phyloP scores from a whole-genome alignment of 352 stramenopile species.

The Globisporangium alternatum region DNA sequence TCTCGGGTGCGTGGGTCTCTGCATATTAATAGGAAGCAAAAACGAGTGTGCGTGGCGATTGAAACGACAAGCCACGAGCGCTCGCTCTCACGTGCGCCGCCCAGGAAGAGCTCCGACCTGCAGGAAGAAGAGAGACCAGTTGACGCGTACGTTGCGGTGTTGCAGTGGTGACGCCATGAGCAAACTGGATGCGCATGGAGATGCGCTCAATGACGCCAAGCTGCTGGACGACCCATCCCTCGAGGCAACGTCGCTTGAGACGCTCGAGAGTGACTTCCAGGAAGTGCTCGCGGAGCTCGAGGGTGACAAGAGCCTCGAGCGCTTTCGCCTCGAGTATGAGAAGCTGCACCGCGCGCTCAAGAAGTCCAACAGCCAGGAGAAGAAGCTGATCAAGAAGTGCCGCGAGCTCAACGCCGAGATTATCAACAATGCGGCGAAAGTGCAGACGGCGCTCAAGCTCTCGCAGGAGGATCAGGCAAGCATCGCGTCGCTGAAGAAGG shows the following conservation, averaged over 20 bases:
- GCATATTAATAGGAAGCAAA: constrained; percentile 9
- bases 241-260: constrained; percentile 70
- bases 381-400: constrained; percentile 95
- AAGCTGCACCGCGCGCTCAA: constrained; percentile 93
- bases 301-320: constrained; percentile 91
- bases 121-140: neutral
- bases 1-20: neutral
- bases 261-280: constrained; percentile 93
- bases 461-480: constrained; percentile 93
- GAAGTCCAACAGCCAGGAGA: constrained; percentile 94
- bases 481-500: constrained; percentile 92
- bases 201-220: constrained; percentile 33
- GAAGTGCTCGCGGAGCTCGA: constrained; percentile 90
- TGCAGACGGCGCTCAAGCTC: constrained; percentile 94
- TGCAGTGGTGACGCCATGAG: constrained; percentile 14
- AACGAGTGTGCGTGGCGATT: constrained; percentile 7
- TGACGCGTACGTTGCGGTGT: neutral
- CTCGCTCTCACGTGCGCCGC: neutral
- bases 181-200: constrained; percentile 16
- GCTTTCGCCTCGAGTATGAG: constrained; percentile 95
- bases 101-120: constrained; percentile 2
- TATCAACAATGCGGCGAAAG: constrained; percentile 95
- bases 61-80: constrained; percentile 1
- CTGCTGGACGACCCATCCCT: constrained; percentile 46
- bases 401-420: constrained; percentile 94